Conservation (phyloP, 345 rosid genomes). For the Limnanthes douglasii region DNA sequence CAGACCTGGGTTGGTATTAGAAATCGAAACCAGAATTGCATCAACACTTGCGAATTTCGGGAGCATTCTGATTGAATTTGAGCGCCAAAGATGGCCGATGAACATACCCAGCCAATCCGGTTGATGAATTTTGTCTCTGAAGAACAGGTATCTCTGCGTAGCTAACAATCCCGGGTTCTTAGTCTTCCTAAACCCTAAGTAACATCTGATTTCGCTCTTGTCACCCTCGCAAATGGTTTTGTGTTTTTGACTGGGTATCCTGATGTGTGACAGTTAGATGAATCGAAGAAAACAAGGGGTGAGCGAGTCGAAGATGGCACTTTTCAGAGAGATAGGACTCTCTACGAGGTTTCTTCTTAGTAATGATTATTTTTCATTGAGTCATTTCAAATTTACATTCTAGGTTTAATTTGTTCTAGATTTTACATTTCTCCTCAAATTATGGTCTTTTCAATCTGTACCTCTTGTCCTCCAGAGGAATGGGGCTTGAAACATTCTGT, state of each 20-base stretch:
- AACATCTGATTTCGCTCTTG: not conserved
- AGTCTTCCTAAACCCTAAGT: slow-evolving; percentile 2
- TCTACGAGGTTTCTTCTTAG: slow-evolving; percentile 46
- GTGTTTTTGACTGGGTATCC: slow-evolving; percentile 3
- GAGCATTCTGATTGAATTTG: no score
- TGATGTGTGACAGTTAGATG: slow-evolving; percentile 40
- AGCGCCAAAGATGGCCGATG: slow-evolving; percentile 48
- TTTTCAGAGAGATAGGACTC: slow-evolving; percentile 81
- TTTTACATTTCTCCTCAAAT: no score
- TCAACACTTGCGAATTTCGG: no score
- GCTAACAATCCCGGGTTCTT: not conserved
- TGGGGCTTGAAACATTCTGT: no score
- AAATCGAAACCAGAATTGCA: no score
- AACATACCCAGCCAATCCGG: slow-evolving; percentile 36
- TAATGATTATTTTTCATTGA: no score
- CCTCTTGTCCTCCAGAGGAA: no score
- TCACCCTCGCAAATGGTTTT: not conserved
- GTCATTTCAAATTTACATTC: no score
- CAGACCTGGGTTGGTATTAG: no score
- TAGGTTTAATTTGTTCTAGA: no score
- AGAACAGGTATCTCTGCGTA: slow-evolving; percentile 60
- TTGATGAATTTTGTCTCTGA: slow-evolving; percentile 79
- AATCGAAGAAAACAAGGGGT: slow-evolving; percentile 82
- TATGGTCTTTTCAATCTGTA: no score
- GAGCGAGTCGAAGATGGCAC: slow-evolving; percentile 91